Evolutionary conservation across 345 rosid genomes (phyloP), one percentile per base, ranked within the genome.

Genomic region (Fremontodendron californicum): DNA sequence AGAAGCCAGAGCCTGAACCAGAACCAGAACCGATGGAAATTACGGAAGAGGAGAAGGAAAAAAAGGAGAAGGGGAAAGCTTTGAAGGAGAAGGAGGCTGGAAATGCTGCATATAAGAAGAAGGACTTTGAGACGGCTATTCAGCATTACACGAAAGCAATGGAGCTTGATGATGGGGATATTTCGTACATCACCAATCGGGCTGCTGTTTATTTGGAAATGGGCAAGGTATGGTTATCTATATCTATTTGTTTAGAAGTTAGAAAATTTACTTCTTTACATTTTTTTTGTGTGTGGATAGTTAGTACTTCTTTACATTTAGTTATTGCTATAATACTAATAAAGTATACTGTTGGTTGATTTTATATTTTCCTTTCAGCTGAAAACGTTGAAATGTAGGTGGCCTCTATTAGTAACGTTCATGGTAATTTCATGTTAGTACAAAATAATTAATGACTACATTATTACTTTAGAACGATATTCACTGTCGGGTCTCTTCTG

Each of bases 141-240:
- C 76, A 81, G 57, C 97, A 92, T 78, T 96, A 96, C 81, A 79
- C 97, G 0, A 86, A 80, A 11, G 97, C 99, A 1, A 70, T 90
- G 82, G 99, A 94, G 84, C 88, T 92, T 51, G 93, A 94, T 78
- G 97, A 96, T 67, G 90, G 84, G 80, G 97, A 96, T 78, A 92
- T 96, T 75, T 96, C 99, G 25, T 96, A 79, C 61, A 51, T 94
- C 61, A 96, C 97, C 0, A 96, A 94, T 76, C 90, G 99, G 42
- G 99, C 98, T 55, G 98, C 98, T 46, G 99, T 96, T 70, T 88
- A 89, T 87, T 82, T 96, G 13, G 99, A 96, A 84, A 94, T 89
- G 93, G 95, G 97, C 78, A 83, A 90, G 93, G 98, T 94, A 85
- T 77, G 16, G 10, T 71, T 13, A 9, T 49, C 68, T 49, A 2